Percentiles rank a stretch among this genome's conserved stretches.
These are phyloP conservation scores for Yamadazyma olivae DNA, from an alignment of 805 yeast genomes.

Conservation along the genomic window DNA sequence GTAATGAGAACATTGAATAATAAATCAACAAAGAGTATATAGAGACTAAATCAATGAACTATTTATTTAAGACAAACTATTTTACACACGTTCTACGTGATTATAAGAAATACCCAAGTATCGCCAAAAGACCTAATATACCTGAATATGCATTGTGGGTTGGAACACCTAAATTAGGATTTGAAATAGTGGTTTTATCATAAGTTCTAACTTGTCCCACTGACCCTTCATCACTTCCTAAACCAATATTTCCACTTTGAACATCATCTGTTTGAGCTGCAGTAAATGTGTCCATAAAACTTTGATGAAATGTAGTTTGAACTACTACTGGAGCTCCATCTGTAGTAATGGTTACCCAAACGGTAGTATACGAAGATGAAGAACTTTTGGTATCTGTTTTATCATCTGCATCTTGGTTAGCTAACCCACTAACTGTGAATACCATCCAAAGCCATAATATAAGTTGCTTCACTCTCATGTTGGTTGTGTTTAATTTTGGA, in stretches of 20 bases:
- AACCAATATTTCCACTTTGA: slow-evolving; percentile 27
- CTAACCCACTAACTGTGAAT: slow-evolving; percentile 11
- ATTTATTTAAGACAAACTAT: too few species aligned
- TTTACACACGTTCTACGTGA: too few species aligned
- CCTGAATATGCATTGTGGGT: too few species aligned
- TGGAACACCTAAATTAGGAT: too few species aligned
- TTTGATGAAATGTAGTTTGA: slow-evolving; percentile 21
- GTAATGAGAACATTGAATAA: too few species aligned
- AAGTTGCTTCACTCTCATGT: too few species aligned
- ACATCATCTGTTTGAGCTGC: slow-evolving; percentile 16
- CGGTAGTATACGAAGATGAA: slow-evolving; percentile 20
- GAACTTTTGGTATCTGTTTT: slow-evolving; percentile 3
- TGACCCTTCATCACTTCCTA: slow-evolving; percentile 24
- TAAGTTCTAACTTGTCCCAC: slow-evolving; percentile 32
- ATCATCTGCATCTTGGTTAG: slow-evolving; percentile 14
- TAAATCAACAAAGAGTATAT: too few species aligned
- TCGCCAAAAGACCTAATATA: too few species aligned
- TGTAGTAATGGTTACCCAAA: slow-evolving; percentile 33
- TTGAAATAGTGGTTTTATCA: slow-evolving; percentile 21
- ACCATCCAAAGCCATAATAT: too few species aligned
- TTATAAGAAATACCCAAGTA: too few species aligned
- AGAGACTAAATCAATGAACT: too few species aligned
- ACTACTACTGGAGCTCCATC: slow-evolving; percentile 27
- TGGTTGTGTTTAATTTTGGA: too few species aligned
- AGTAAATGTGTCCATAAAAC: slow-evolving; percentile 22